Conservation (phyloP, 768 basidiomycete genomes). For the Clitopilus passeckerianus region DNA sequence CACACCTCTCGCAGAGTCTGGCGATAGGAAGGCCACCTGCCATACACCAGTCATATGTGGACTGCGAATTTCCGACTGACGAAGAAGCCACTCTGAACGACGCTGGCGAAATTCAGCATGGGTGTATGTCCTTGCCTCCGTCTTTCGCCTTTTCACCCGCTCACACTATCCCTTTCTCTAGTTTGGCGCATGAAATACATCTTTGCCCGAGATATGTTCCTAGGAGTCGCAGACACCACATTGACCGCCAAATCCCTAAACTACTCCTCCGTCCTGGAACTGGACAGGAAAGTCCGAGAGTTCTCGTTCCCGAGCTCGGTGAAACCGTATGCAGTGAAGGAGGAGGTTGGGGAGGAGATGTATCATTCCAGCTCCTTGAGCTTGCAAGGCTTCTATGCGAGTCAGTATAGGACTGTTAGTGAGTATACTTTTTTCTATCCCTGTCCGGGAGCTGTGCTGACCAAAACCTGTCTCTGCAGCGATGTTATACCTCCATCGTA, state of each 20-base stretch:
- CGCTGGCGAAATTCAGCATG: conserved; percentile 38
- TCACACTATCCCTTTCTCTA: conserved; percentile 12
- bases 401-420: conserved; percentile 57
- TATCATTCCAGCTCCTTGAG: conserved; percentile 46
- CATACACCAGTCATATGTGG: conserved; percentile 52
- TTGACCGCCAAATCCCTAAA: conserved; percentile 41
- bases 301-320: conserved; percentile 39
- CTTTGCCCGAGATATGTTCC: conserved; percentile 46
- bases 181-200: conserved; percentile 56
- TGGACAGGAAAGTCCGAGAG: conserved; percentile 46
- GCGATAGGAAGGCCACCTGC: conserved; percentile 57
- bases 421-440: conserved; percentile 18
- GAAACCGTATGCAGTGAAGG: conserved; percentile 37
- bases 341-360: conserved; percentile 37
- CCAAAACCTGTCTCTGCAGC: conserved; percentile 19
- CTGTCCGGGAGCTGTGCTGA: background rate
- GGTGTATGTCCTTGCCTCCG: conserved; percentile 34
- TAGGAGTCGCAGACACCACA: conserved; percentile 40
- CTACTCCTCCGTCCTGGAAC: conserved; percentile 42
- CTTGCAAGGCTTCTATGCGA: conserved; percentile 49
- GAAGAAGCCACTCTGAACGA: conserved; percentile 43
- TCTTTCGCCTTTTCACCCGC: background rate
- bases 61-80: conserved; percentile 57
- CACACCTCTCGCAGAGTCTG: conserved; percentile 35
- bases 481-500: conserved; percentile 51